Evolutionary conservation across 2,329 filamentous ascomycete genomes (phyloP).

Genomic region (Aspergillus hortae): DNA sequence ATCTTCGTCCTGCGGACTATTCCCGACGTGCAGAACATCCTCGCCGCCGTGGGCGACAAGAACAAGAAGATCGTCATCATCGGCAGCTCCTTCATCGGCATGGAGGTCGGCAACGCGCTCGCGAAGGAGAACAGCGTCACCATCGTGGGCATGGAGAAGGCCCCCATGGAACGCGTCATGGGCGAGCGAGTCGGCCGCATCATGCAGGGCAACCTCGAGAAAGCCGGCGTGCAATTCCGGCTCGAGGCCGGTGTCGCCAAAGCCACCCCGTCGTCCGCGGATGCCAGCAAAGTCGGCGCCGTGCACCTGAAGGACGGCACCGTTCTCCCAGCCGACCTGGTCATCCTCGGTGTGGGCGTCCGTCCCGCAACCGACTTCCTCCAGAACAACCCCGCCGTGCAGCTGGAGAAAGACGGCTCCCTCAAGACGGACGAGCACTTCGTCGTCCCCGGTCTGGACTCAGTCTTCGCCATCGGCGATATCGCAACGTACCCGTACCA

Average conservation of each 20-base stretch:
- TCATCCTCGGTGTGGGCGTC: slow-evolving; percentile 89
- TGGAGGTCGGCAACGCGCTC: slow-evolving; percentile 86
- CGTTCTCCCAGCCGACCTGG: slow-evolving; percentile 76
- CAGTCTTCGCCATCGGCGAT: slow-evolving; percentile 91
- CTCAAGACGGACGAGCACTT: slow-evolving; percentile 77
- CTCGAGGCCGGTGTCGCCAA: slow-evolving; percentile 78
- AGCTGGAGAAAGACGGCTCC: slow-evolving; percentile 80
- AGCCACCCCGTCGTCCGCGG: slow-evolving; percentile 66
- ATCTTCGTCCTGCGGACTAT: slow-evolving; percentile 80
- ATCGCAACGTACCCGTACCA: slow-evolving; percentile 94
- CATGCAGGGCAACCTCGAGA: slow-evolving; percentile 75
- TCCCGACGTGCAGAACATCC: slow-evolving; percentile 73
- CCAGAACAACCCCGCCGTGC: slow-evolving; percentile 64
- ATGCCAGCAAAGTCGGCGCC: slow-evolving; percentile 70
- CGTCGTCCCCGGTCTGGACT: slow-evolving; percentile 68
- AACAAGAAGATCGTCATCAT: slow-evolving; percentile 92
- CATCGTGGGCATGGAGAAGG: slow-evolving; percentile 82
- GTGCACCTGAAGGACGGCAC: slow-evolving; percentile 85
- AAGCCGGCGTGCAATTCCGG: slow-evolving; percentile 84
- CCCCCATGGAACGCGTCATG: slow-evolving; percentile 81
- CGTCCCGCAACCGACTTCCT: slow-evolving; percentile 81
- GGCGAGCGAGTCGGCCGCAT: slow-evolving; percentile 76
- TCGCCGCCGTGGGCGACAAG: slow-evolving; percentile 70
- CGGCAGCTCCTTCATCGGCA: slow-evolving; percentile 93
- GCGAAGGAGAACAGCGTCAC: slow-evolving; percentile 79